These are phyloP conservation scores for Boletus sp. DNA, from an alignment of 1,284 basidiomycete genomes.

Conservation along the genomic window DNA sequence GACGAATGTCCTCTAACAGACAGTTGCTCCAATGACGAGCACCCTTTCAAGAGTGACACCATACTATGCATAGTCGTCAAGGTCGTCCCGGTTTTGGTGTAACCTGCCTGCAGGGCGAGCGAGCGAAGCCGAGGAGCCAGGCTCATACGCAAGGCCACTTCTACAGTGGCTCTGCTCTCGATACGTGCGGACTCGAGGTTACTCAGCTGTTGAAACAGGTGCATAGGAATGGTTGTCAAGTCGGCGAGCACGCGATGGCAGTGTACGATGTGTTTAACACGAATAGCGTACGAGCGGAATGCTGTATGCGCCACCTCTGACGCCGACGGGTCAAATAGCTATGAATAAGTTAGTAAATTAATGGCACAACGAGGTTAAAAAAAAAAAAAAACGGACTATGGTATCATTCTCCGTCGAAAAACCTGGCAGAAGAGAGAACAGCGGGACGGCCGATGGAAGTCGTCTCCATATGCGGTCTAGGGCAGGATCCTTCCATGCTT, in stretches of 20 bases:
- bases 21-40: slow-evolving; percentile 37
- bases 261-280: slow-evolving; percentile 45
- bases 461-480: slow-evolving; percentile 50
- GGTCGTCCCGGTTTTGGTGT: slow-evolving; percentile 10
- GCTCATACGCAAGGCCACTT: slow-evolving; percentile 32
- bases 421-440: slow-evolving; percentile 43
- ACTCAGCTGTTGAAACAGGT: slow-evolving; percentile 35
- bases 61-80: slow-evolving; percentile 23
- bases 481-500: slow-evolving; percentile 55
- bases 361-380: too few relatives aligned
- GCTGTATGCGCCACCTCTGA: slow-evolving; percentile 21
- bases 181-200: slow-evolving; percentile 40
- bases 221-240: slow-evolving; percentile 20
- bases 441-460: slow-evolving; percentile 43
- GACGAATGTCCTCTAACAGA: slow-evolving; percentile 46
- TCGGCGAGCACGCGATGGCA: slow-evolving; percentile 31
- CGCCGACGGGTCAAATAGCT: slow-evolving; percentile 16
- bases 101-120: slow-evolving; percentile 44
- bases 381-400: slow-evolving; percentile 13
- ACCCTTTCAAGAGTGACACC: slow-evolving; percentile 29
- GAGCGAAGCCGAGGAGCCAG: slow-evolving; percentile 36
- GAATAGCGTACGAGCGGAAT: slow-evolving; percentile 43
- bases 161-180: slow-evolving; percentile 33
- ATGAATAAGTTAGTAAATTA: slow-evolving; percentile 1
- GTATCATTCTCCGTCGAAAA: slow-evolving; percentile 8